Percentiles rank a stretch among this genome's conserved stretches.
Conservation (phyloP, 306 rosid species). For the Sphenostylis stenocarpa region DNA sequence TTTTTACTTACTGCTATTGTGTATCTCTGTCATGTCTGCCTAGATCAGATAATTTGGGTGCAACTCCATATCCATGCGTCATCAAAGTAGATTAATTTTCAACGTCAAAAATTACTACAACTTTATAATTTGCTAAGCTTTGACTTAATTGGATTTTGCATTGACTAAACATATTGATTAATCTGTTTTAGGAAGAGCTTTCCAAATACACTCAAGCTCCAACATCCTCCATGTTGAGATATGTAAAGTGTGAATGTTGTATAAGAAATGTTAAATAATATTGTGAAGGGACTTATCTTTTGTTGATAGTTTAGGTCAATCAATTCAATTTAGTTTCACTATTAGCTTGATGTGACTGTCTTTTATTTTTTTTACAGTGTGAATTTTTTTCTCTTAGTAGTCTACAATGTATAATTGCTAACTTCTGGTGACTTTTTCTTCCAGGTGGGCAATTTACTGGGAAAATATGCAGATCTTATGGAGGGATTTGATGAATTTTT, state of each 20-base stretch:
- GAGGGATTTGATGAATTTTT: conserved; percentile 93
- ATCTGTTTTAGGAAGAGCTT: conserved; percentile 4
- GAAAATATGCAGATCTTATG: conserved; percentile 81
- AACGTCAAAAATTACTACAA: neutral
- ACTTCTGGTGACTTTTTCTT: conserved; percentile 34
- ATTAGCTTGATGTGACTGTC: conserved; percentile 3
- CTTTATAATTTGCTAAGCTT: neutral
- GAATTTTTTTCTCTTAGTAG: conserved; percentile 22
- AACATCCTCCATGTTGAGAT: conserved; percentile 1
- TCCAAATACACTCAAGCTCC: conserved; percentile 16
- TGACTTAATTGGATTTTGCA: neutral
- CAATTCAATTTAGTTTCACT: neutral
- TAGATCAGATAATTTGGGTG: neutral
- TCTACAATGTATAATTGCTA: neutral
- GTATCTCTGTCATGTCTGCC: neutral
- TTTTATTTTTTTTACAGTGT: neutral
- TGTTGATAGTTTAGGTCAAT: neutral
- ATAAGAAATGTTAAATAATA: conserved; percentile 22
- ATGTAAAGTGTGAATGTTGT: neutral
- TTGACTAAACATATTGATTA: neutral
- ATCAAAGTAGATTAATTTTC: conserved; percentile 15
- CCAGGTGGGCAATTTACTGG: conserved; percentile 87
- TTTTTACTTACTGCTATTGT: neutral
- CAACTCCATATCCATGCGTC: neutral
- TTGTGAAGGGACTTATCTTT: conserved; percentile 4